Evolutionary conservation across 2,329 filamentous ascomycete genomes (phyloP).

Genomic region (Trichoderma citrinoviride): DNA sequence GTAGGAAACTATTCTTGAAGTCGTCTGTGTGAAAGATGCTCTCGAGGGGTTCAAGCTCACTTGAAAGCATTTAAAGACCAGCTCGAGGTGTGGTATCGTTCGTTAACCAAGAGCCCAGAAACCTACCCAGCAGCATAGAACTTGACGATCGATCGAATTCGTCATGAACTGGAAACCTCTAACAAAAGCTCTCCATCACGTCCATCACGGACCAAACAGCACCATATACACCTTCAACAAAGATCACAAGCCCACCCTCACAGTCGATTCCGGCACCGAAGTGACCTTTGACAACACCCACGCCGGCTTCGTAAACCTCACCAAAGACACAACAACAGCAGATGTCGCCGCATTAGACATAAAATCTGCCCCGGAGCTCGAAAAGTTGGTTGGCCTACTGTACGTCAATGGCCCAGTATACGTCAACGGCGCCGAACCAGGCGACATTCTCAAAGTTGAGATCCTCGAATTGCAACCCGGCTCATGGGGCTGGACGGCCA

Average conservation of each 20-base stretch:
- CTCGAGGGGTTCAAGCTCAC: not conserved
- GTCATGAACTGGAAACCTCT: not conserved
- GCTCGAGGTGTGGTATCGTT: not conserved
- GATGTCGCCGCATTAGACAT: not conserved
- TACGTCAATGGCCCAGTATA: constrained; percentile 44
- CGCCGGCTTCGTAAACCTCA: not conserved
- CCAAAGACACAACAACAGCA: not conserved
- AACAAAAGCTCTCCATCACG: not conserved
- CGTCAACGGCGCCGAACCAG: constrained; percentile 48
- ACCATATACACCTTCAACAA: not conserved
- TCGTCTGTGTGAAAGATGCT: too few relatives aligned
- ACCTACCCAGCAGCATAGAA: not conserved
- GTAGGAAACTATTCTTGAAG: not conserved
- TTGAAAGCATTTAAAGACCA: not conserved
- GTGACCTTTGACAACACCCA: constrained; percentile 14
- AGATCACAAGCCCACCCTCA: constrained; percentile 6
- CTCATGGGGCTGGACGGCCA: constrained; percentile 51
- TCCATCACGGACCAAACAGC: not conserved
- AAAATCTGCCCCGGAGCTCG: not conserved
- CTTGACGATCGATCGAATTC: too few relatives aligned
- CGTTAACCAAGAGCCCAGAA: too few relatives aligned
- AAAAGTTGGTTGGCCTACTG: not conserved
- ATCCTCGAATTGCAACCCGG: constrained; percentile 45
- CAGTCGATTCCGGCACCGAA: not conserved
- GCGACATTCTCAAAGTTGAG: constrained; percentile 52